A percentile compares a stretch with the other conserved stretches of the same genome.
Conservation (phyloP, 78 protist genomes). For the Tieghemostelium lacteum region DNA sequence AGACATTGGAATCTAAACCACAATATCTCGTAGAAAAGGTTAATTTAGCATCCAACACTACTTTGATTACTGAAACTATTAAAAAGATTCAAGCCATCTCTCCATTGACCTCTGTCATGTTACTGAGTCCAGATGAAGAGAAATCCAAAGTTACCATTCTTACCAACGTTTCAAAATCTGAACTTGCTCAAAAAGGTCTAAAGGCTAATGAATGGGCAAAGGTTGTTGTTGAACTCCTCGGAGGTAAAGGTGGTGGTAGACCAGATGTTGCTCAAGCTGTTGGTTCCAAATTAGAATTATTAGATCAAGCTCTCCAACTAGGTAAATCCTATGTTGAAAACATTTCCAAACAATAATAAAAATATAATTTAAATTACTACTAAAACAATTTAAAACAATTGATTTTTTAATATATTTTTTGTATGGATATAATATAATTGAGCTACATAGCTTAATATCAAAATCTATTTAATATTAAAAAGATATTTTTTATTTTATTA, state of each 20-base stretch:
- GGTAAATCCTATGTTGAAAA: conserved; percentile 43
- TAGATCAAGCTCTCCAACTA: conserved; percentile 48
- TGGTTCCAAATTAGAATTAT: conserved; percentile 50
- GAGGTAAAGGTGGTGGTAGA: conserved; percentile 86
- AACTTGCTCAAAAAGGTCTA: conserved; percentile 22
- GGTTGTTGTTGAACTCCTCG: conserved; percentile 46
- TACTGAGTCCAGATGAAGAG: conserved; percentile 65
- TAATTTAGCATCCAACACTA: not conserved
- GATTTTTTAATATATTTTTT: no score
- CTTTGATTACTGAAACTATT: not conserved
- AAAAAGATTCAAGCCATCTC: conserved; percentile 48
- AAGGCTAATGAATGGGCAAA: conserved; percentile 79
- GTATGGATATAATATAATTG: no score
- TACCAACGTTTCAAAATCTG: conserved; percentile 43
- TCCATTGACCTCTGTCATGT: conserved; percentile 39
- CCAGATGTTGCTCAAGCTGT: conserved; percentile 81
- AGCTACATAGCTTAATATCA: no score
- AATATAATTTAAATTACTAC: no score
- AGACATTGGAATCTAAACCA: conserved; percentile 5
- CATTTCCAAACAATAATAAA: not conserved
- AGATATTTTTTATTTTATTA: no score
- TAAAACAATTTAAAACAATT: no score
- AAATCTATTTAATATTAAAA: no score
- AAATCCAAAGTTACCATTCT: conserved; percentile 34
- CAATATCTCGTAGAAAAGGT: conserved; percentile 29